Conservation (phyloP, 2,329 filamentous ascomycete genomes). For the Trichoderma cornu-damae region DNA sequence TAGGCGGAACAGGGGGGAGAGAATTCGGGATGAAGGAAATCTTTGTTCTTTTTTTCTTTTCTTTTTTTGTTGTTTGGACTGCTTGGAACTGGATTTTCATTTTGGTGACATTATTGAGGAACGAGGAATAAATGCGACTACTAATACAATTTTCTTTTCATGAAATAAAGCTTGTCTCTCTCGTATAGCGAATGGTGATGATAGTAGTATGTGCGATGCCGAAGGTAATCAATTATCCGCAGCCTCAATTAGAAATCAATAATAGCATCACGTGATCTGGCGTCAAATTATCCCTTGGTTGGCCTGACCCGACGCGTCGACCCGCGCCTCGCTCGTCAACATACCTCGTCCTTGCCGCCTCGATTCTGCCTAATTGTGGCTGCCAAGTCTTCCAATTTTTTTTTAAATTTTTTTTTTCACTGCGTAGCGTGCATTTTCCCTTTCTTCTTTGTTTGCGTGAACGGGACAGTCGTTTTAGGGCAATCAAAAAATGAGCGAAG, state of each 20-base stretch:
- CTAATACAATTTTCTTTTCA: conserved; percentile 1
- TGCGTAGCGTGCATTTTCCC: background rate
- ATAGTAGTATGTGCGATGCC: background rate
- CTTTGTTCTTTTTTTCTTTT: too few species aligned
- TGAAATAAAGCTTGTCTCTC: background rate
- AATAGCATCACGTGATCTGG: conserved; percentile 35
- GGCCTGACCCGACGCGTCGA: conserved; percentile 32
- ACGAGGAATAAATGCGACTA: background rate
- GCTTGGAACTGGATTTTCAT: background rate
- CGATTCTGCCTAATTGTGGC: conserved; percentile 9
- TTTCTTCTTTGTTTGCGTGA: background rate
- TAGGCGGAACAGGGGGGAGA: too few species aligned
- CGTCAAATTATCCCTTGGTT: conserved; percentile 30
- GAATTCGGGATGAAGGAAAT: conserved; percentile 1
- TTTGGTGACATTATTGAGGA: background rate
- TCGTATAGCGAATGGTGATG: too few species aligned
- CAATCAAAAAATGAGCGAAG: conserved; percentile 39
- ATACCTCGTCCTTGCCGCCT: conserved; percentile 22
- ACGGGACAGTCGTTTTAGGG: background rate
- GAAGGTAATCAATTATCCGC: conserved; percentile 1
- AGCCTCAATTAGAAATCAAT: conserved; percentile 9
- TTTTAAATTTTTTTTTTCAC: too few species aligned
- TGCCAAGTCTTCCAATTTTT: background rate
- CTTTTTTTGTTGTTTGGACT: background rate
- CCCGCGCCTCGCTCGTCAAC: conserved; percentile 28